Evolutionary conservation across 768 basidiomycete genomes (phyloP).

Genomic region (Neoboletus magnificus): DNA sequence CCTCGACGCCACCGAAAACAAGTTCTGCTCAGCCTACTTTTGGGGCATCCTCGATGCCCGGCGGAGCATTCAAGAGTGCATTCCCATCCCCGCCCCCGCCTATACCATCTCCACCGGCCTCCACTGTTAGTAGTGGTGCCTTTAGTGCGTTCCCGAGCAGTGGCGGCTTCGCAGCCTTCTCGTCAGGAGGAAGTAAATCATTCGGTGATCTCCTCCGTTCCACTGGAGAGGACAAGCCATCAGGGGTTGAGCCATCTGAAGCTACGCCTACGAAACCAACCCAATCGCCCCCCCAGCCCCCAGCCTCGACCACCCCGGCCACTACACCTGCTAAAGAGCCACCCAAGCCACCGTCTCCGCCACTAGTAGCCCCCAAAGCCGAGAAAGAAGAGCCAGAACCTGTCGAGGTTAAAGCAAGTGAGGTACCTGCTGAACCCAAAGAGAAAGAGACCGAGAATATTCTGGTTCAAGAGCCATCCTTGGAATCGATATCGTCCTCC

Average conservation of each 20-base stretch:
- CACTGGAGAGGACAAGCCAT: conserved; percentile 28
- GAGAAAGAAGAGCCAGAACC: neutral
- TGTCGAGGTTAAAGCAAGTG: neutral
- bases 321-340: conserved; percentile 16
- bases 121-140: conserved; percentile 17
- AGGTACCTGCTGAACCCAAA: neutral
- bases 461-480: conserved; percentile 13
- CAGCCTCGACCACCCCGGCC: conserved; percentile 11
- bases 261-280: conserved; percentile 8
- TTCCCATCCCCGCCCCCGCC: conserved; percentile 12
- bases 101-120: conserved; percentile 7
- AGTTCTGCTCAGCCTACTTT: conserved; percentile 32
- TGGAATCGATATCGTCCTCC: conserved; percentile 40
- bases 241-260: conserved; percentile 18
- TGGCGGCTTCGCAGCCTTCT: conserved; percentile 52
- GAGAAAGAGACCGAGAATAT: conserved; percentile 8
- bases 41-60: conserved; percentile 37
- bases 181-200: conserved; percentile 44
- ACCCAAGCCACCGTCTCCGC: neutral
- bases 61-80: conserved; percentile 16
- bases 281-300: neutral
- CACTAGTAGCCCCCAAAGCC: neutral
- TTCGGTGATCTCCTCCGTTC: conserved; percentile 61
- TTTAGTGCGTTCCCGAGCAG: conserved; percentile 31
- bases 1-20: conserved; percentile 24